These are phyloP conservation scores for Evansstolkia leycettana DNA, from an alignment of 495 filamentous ascomycete genomes.

Conservation along the genomic window DNA sequence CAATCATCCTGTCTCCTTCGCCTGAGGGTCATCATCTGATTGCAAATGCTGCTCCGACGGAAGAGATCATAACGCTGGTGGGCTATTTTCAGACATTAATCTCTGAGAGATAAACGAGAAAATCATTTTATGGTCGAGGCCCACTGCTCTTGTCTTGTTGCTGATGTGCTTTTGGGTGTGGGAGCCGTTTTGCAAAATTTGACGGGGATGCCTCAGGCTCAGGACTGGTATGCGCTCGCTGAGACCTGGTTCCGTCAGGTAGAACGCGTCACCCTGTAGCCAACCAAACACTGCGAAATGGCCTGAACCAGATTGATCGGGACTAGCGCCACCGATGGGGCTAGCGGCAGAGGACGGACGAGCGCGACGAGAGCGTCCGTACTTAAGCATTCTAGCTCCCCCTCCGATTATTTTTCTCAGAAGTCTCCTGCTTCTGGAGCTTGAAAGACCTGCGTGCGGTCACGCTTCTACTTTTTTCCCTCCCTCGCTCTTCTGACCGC, in stretches of 20 bases:
- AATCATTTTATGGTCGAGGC: neutral
- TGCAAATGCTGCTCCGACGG: neutral
- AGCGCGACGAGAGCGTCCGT: slow-evolving; percentile 31
- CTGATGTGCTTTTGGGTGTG: neutral
- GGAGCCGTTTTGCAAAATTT: too few species aligned
- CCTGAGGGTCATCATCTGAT: neutral
- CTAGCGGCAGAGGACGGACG: slow-evolving; percentile 22
- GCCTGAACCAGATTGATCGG: slow-evolving; percentile 22
- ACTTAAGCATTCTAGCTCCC: slow-evolving; percentile 41
- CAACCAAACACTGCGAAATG: slow-evolving; percentile 23
- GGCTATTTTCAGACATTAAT: neutral
- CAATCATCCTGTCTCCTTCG: neutral
- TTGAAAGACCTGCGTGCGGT: slow-evolving; percentile 13
- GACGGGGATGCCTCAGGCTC: too few species aligned
- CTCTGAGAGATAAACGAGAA: neutral
- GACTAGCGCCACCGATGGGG: slow-evolving; percentile 29
- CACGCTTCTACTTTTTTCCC: slow-evolving; percentile 13
- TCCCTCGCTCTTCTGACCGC: neutral
- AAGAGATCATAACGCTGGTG: too few species aligned
- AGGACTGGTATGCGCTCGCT: slow-evolving; percentile 12
- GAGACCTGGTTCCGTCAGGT: too few species aligned
- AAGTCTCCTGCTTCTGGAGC: slow-evolving; percentile 28
- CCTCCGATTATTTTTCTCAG: slow-evolving; percentile 33
- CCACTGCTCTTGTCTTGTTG: too few species aligned
- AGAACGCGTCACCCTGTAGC: slow-evolving; percentile 17